Evolutionary conservation across 2,329 filamentous ascomycete species (phyloP), one percentile per base, ranked within the genome.

Genomic region (Fusarium verrucosum): DNA sequence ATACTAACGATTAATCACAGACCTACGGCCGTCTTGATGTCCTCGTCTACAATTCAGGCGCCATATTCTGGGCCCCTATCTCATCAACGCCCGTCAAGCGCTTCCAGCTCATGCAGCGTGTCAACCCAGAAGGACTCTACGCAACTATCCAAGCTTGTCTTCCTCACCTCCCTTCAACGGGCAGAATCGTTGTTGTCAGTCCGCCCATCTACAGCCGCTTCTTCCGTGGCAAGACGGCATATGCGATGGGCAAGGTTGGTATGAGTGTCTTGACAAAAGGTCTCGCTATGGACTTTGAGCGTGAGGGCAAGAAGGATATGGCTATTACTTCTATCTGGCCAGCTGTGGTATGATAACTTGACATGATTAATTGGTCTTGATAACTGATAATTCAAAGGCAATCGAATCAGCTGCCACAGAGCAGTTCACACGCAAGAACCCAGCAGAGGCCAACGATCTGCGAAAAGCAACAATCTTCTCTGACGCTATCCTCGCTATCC

Each of bases 161-260:
- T 19, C 91, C 92, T 3, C 81, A 89, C 58, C 88, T 94, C 58
- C 59, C 79, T 70, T 77, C 62, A 16, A 82, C 79, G 23, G 90
- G 87, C 0, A 78, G 92, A 23, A 86, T 96, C 61, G 80, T 96
- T 41, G 90, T 95, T 51, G 89, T 96, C 51, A 91, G 88, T 71
- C 92, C 92, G 22, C 92, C 92, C 3, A 94, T 96, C 55, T 96
- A 96, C 76, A 90, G 87, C 63, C 83, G 92, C 26, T 96, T 96
- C 77, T 94, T 95, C 75, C 80, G 90, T 20, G 92, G 92, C 11
- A 96, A 96, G 83, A 91, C 92, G 2, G 91, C 90, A 14, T 96
- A 96, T 77, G 91, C 92, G 4, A 82, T 87, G 77, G 87, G 88
- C 3, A 95, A 95, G 73, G 84, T 94, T 4, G 91, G 83, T 40